Base-by-base conservation (phyloP, 1,139 yeast species). In the Groenewaldozyma sp. region DNA sequence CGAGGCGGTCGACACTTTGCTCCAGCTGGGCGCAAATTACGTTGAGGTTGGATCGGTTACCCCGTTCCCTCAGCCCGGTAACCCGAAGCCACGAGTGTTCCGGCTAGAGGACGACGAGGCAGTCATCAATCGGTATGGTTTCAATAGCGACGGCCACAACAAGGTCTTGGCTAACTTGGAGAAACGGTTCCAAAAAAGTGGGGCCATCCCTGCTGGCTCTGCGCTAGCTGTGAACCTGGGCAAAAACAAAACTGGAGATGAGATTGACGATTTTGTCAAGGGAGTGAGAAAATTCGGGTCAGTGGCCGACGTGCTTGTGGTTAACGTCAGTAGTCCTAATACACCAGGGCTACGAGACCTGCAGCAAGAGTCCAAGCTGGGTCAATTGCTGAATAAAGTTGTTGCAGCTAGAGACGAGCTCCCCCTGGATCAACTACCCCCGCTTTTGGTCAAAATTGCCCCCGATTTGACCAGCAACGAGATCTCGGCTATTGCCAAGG, bases 321-420 rank as follows among this genome's bases (percentile, higher is more conserved):
- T 88, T 48, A 88, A 88, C 54, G 95, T 88, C n/a, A 86, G 95
- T 0, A 82, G 94, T 37, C 98, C 98, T 45, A 88, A 88, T 58
- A 91, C 97, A 1, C 96, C 97, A 2, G 97, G 97, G 1, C 70
- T 88, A 49, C 75, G 97, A 54, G 86, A 79, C 50, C 71, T 88
- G 48, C 98, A 88, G 64, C 74, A 67, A 45, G 95, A 84, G 53
- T 71, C 70, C 45, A 82, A 81, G 57, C 70, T 88, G 44, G 74
- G 86, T 7, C 68, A 69, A 31, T 66, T 88, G 50, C 68, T 88
- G 50, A 64, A 73, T 2, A 67, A 78, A 3, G 64, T 66, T n/a
- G 62, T 65, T 7, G 44, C 38, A 11, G 66, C 62, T 44, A 58
- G 71, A 11, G 56, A 65, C 43, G 40, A 38, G 14, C 50, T 65